Base-by-base conservation (phyloP, 371 early-diverging fungal species). In the Apophysomyces trapeziformis region DNA sequence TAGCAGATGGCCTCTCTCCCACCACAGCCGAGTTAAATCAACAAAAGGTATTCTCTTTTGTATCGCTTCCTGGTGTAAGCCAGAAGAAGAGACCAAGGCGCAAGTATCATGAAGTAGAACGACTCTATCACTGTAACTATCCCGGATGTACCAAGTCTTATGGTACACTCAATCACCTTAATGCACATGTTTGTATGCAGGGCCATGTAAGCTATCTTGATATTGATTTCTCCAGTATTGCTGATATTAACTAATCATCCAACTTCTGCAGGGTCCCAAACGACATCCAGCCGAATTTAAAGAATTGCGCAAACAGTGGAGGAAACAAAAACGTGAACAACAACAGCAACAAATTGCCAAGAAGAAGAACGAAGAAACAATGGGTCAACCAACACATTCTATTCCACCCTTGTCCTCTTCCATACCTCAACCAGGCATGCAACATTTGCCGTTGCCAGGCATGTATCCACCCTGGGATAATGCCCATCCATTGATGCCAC, bases 161-260 rank as follows among this genome's bases (percentile, higher is more conserved):
- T 67, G 91, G 91, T 39, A 91, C 91, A 1, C 70, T 91, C 18
- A 91, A 91, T 66, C 89, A 91, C 72, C 72, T 91, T 12, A 91
- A 91, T 67, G 87, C 89, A 18, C 91, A 91, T 67, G 87, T 91
- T 18, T 80, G 74, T 39, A 88, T 91, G 89, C 91, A 91, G 69
- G 80, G 80, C 64, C 91, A 91, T 64, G 91, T 79, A 79, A 73
- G 78, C 72, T 44, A 7, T n/a, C 12, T 7, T 36, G 6, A 41
- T 38, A 16, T 37, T 57, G 18, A 37, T 54, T 45, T 32, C 62
- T 38, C 21, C 26, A 47, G 7, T 45, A 7, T 63, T 58, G 65
- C 63, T 47, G n/a, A 47, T 46, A 11, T 57, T 57, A 26, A 8
- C 21, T 37, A 26, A 26, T 26, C 32, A 35, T 41, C 58, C 39